Base-by-base conservation (phyloP, 192 early-diverging fungal genomes). In the Linnemannia hyalina region DNA sequence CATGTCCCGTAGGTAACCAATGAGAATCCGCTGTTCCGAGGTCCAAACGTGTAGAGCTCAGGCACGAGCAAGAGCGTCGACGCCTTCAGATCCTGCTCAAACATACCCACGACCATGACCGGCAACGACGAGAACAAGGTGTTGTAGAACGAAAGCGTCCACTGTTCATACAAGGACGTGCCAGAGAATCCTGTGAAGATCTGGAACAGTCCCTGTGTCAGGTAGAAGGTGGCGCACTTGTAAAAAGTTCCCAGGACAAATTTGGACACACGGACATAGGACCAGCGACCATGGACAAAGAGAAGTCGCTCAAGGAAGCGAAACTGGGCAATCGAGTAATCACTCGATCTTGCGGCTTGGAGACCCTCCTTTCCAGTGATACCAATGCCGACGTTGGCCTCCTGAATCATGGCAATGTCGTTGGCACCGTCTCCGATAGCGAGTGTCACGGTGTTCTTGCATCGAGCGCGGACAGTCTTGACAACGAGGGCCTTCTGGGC, bases 401-500 rank as follows among this genome's bases (percentile, higher is more conserved):
- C 95, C 79, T 98, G 95, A 77, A 98, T 97, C 97, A 98, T 98
- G 29, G 95, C 94, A 91, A 98, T 95, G 75, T 98, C 97, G 81
- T 98, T 98, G 70, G 96, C 97, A 22, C 97, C 97, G 68, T 98
- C 97, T 47, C 97, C 97, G 68, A 98, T 97, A 16, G 95, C 95
- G 55, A 96, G 81, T 32, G 95, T 97, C 73, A 95, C 91, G 18
- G 88, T 82, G 26, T 89, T 65, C 29, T 82, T 89, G 47, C 78
- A 75, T 75, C 88, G 82, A 36, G 72, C 89, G 4, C 93, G 92
- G 74, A 95, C 93, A 55, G 90, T 91, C 78, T 93, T 90, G 72
- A 98, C 97, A 0, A 97, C 94, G 22, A 96, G 89, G 3, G 97
- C 96, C 87, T 98, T 98, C 88, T 98, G 97, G 47, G 93, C 88